Evolutionary conservation across 768 basidiomycete genomes (phyloP), one percentile per base, ranked within the genome.

Genomic region (Mycena latifolia): DNA sequence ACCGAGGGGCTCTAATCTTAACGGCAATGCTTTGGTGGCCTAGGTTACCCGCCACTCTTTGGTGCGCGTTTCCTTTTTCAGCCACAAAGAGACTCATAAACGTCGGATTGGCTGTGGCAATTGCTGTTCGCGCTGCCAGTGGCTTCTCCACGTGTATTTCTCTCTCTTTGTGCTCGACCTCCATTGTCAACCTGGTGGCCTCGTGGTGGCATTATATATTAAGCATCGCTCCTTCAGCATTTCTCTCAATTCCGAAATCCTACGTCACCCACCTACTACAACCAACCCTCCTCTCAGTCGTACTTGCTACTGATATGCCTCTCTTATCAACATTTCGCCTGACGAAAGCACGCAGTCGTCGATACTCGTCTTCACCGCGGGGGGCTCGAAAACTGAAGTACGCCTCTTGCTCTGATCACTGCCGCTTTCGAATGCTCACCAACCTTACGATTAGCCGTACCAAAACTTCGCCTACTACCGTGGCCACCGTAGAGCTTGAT

Each of bases 281-380:
- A 35, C 33, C 33, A 6, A 35, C 8, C 33, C 14, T 35, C 14
- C 33, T 39, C 15, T n/a, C n/a, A n/a, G n/a, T n/a, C n/a, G n/a
- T n/a, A n/a, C n/a, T n/a, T n/a, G n/a, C n/a, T n/a, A n/a, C n/a
- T 39, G 24, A 41, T 47, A 66, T 61, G 60, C 60, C 50, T 52
- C 17, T 20, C 28, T 43, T 56, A 27, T 25, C 47, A 20, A 22
- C n/a, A 27, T 61, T 61, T 12, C 41, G 33, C 33, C 37, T 66
- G 3, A 31, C 48, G 11, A 33, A 31, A 25, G 17, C 60, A 46
- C 59, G 31, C 6, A 55, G 53, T n/a, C 64, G 59, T 57, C 48
- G 39, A 1, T 24, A 39, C 22, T 31, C 53, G 1, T 11, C 31
- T 5, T 6, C 37, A 39, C 14, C 53, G 2, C 45, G 53, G 22